Evolutionary conservation across 371 early-diverging fungal species (phyloP).

Genomic region (Antonospora locustae): DNA sequence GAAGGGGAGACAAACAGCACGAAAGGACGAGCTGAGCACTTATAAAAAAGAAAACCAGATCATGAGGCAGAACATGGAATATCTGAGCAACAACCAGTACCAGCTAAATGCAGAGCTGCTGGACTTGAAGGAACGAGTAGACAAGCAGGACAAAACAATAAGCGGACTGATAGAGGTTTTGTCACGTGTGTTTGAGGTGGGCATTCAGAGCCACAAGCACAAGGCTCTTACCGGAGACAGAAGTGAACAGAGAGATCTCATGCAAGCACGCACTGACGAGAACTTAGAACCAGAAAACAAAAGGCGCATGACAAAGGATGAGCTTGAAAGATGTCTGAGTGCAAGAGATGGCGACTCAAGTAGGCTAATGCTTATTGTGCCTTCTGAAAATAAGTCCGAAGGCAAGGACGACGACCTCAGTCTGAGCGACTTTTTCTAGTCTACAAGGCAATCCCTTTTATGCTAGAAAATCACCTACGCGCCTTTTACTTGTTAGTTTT

Average conservation of each 20-base stretch:
- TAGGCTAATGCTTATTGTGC: too few relatives aligned
- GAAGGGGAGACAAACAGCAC: slow-evolving; percentile 3
- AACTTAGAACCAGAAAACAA: slow-evolving; percentile 4
- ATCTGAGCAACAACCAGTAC: slow-evolving; percentile 37
- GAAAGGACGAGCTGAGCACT: slow-evolving; percentile 5
- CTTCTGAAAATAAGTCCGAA: too few relatives aligned
- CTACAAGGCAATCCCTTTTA: too few relatives aligned
- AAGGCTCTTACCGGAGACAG: slow-evolving; percentile 8
- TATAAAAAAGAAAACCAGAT: slow-evolving; percentile 3
- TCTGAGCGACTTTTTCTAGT: too few relatives aligned
- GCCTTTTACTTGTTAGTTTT: too few relatives aligned
- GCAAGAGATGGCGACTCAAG: too few relatives aligned
- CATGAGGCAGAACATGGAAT: slow-evolving; percentile 30
- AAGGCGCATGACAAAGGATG: too few relatives aligned
- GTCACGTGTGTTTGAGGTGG: slow-evolving; percentile 42
- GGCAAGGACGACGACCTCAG: too few relatives aligned
- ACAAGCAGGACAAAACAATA: slow-evolving; percentile 50
- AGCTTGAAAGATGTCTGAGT: too few relatives aligned
- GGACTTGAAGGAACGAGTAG: slow-evolving; percentile 46
- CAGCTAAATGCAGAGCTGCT: slow-evolving; percentile 37
- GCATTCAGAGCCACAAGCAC: slow-evolving; percentile 14
- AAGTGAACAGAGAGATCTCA: slow-evolving; percentile 1
- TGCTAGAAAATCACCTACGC: too few relatives aligned
- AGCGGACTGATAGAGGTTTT: slow-evolving; percentile 50
- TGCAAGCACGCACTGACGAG: not conserved